phyloP scores from a whole-genome alignment of 2,329 filamentous ascomycete genomes.

The Fusarium sp. region DNA sequence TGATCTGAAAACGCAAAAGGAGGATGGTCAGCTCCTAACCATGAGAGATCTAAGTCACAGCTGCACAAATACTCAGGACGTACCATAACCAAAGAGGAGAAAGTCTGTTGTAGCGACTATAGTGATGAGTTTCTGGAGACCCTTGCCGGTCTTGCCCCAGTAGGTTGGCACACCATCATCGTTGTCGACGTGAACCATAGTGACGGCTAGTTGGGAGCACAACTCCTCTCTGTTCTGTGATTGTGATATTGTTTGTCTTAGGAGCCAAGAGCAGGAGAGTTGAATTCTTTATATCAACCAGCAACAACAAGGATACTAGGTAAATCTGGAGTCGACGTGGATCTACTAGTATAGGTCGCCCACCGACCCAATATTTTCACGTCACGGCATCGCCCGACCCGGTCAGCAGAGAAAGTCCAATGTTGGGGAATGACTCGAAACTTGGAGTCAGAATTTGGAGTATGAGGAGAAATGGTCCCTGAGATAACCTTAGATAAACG shows the following conservation, averaged over 20 bases:
- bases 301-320: slow-evolving; percentile 12
- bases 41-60: slow-evolving; percentile 34
- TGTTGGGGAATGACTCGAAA: slow-evolving; percentile 22
- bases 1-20: slow-evolving; percentile 51
- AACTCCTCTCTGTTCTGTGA: slow-evolving; percentile 4
- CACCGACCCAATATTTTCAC: slow-evolving; percentile 15
- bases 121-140: slow-evolving; percentile 29
- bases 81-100: slow-evolving; percentile 33
- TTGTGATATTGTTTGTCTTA: background rate
- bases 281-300: slow-evolving; percentile 22
- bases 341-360: background rate
- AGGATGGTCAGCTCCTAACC: background rate
- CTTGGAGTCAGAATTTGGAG: slow-evolving; percentile 16
- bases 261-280: slow-evolving; percentile 3
- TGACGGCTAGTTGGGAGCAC: slow-evolving; percentile 11
- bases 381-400: slow-evolving; percentile 20
- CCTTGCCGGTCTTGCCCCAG: slow-evolving; percentile 34
- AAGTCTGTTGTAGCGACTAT: slow-evolving; percentile 33
- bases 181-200: slow-evolving; percentile 35
- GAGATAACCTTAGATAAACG: slow-evolving; percentile 32
- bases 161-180: slow-evolving; percentile 28
- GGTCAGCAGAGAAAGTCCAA: slow-evolving; percentile 17
- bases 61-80: slow-evolving; percentile 7
- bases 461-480: background rate
- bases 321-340: slow-evolving; percentile 26